These are phyloP conservation scores for Cryptosporidium xiaoi DNA, from an alignment of 169 alveolate genomes.

Conservation along the genomic window DNA sequence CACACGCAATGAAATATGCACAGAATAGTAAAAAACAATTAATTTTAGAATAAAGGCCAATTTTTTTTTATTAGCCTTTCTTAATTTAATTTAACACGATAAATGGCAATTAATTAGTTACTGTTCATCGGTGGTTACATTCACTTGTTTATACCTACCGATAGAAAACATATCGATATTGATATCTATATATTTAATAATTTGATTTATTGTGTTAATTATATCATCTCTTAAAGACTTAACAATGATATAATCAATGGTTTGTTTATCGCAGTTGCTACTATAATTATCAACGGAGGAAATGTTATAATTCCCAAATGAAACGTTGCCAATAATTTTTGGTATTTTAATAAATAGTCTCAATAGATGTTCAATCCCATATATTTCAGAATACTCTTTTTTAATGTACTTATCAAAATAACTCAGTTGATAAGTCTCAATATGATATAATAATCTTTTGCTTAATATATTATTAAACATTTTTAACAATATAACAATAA, in stretches of 20 bases:
- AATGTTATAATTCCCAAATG: slow-evolving; percentile 18
- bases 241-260: slow-evolving; percentile 3
- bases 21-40: too few species aligned
- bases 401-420: slow-evolving; percentile 7
- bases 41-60: too few species aligned
- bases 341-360: slow-evolving; percentile 23
- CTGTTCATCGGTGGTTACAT: background rate
- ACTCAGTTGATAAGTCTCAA: slow-evolving; percentile 15
- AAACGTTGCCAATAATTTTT: slow-evolving; percentile 3
- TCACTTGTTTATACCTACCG: slow-evolving; percentile 9
- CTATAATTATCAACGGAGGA: background rate
- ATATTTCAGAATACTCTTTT: slow-evolving; percentile 23
- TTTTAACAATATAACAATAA: background rate
- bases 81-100: too few species aligned
- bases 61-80: too few species aligned
- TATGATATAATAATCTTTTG: slow-evolving; percentile 21
- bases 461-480: slow-evolving; percentile 39
- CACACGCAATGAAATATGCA: too few species aligned
- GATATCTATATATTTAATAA: slow-evolving; percentile 16
- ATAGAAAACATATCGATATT: slow-evolving; percentile 17
- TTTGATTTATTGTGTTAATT: slow-evolving; percentile 5
- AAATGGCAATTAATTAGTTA: too few species aligned
- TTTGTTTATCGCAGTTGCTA: background rate
- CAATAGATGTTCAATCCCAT: slow-evolving; percentile 48
- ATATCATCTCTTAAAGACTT: background rate